A percentile compares a stretch with the other conserved stretches of the same genome.
These are phyloP conservation scores for Solanum bulbocastanum DNA, from an alignment of 257 asterid species.

Conservation along the genomic window DNA sequence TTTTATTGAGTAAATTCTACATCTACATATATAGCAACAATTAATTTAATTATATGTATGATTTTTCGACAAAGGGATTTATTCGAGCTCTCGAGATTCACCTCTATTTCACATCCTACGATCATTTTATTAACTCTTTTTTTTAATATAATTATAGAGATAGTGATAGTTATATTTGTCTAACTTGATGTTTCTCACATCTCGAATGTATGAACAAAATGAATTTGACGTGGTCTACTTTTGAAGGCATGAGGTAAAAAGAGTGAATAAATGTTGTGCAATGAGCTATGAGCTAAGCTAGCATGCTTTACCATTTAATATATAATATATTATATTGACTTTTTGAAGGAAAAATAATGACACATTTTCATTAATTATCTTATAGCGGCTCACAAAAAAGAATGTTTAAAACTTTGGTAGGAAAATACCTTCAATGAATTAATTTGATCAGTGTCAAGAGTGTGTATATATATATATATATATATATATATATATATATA, in stretches of 20 bases:
- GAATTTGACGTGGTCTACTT: background rate
- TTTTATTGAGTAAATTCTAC: background rate
- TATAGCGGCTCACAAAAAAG: too few relatives aligned
- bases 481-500: background rate
- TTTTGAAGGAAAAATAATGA: background rate
- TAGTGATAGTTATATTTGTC: background rate
- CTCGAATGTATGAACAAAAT: background rate
- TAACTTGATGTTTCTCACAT: background rate
- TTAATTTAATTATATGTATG: background rate
- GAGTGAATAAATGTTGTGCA: background rate
- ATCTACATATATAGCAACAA: background rate
- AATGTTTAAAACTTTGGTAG: background rate
- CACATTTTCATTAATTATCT: background rate
- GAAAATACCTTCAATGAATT: background rate
- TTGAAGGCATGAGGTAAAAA: background rate
- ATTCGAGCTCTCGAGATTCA: background rate
- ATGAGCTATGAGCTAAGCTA: background rate
- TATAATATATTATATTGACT: background rate
- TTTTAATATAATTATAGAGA: background rate
- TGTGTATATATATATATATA: too few relatives aligned
- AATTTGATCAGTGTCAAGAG: background rate
- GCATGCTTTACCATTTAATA: background rate
- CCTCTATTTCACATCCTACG: background rate
- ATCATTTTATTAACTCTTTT: background rate
- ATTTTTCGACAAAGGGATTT: fast-evolving